These are phyloP conservation scores for Apiotrichum mycotoxinovorans DNA, from an alignment of 1,284 basidiomycete species.

Conservation along the genomic window DNA sequence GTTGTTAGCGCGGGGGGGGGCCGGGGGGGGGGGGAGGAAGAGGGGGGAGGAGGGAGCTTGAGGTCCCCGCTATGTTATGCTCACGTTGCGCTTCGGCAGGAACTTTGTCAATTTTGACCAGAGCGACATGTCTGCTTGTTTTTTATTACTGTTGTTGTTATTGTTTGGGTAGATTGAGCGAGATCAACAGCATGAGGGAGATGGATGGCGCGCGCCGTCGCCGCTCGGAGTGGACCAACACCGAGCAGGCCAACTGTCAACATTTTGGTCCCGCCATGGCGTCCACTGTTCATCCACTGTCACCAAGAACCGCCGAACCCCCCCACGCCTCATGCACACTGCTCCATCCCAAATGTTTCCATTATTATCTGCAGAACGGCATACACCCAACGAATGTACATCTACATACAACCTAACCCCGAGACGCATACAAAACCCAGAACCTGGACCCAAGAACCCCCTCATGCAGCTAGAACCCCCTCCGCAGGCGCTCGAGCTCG, in stretches of 20 bases:
- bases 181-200: neutral
- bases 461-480: conserved; percentile 19
- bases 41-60: too few species aligned
- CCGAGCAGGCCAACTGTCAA: too few species aligned
- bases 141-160: neutral
- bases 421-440: neutral
- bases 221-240: too few species aligned
- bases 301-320: too few species aligned
- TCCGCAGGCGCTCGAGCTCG: conserved; percentile 34
- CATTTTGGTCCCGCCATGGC: neutral
- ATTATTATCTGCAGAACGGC: too few species aligned
- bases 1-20: neutral
- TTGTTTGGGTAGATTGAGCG: neutral
- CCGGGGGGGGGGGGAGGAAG: too few species aligned
- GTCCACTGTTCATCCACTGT: too few species aligned
- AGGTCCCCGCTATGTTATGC: neutral
- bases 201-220: too few species aligned
- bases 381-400: too few species aligned
- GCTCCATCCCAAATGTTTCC: too few species aligned
- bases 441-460: neutral
- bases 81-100: conserved; percentile 1
- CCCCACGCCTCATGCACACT: too few species aligned
- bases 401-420: neutral
- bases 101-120: neutral
- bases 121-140: neutral